Conservation (phyloP, 192 early-diverging fungal species). For the Pilaira anomala region DNA sequence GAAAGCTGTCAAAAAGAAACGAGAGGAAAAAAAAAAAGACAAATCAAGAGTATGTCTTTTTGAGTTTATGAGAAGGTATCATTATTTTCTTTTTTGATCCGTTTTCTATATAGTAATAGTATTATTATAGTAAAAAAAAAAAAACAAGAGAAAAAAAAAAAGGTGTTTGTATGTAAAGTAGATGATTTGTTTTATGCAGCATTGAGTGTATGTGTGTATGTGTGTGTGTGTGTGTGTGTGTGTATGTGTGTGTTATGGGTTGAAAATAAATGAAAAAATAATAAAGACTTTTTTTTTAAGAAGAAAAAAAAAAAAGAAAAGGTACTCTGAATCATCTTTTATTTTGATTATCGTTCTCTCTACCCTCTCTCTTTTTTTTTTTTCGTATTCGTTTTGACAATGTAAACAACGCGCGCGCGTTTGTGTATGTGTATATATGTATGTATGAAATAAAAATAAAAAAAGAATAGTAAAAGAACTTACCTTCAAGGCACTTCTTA, state of each 20-base stretch:
- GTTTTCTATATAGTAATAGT: neutral
- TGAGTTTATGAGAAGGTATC: neutral
- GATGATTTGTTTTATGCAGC: too few species aligned
- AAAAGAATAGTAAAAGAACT: neutral
- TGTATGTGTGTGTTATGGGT: too few species aligned
- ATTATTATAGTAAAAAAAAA: neutral
- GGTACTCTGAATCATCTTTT: neutral
- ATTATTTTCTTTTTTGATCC: neutral
- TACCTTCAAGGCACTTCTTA: conserved; percentile 18
- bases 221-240: too few species aligned
- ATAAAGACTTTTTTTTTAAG: too few species aligned
- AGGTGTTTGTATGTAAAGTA: too few species aligned
- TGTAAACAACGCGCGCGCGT: neutral
- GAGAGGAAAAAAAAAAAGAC: neutral
- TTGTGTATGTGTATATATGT: neutral
- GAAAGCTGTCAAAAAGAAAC: neutral
- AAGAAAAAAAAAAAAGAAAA: neutral
- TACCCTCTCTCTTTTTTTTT: neutral
- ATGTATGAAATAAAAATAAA: neutral
- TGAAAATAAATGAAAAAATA: too few species aligned
- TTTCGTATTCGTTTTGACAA: neutral
- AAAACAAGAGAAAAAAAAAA: neutral
- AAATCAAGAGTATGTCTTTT: neutral
- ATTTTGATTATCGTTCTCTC: neutral
- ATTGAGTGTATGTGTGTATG: too few species aligned